Conservation (phyloP, 2,329 filamentous ascomycete species). For the Huntiella omanensis region DNA sequence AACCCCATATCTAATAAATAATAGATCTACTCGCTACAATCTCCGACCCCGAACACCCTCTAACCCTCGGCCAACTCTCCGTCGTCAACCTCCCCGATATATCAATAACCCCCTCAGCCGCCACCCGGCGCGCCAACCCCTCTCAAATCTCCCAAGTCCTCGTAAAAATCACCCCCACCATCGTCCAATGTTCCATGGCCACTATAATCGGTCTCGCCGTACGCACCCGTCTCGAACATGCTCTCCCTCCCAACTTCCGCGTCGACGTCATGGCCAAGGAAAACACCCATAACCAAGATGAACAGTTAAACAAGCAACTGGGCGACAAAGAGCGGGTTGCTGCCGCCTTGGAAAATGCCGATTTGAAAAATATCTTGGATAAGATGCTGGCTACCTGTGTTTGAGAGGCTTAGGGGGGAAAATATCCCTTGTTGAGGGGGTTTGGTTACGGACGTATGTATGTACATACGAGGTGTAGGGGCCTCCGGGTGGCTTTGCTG, state of each 20-base stretch:
- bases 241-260: constrained; percentile 76
- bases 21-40: constrained; percentile 78
- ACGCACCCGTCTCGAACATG: constrained; percentile 75
- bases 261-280: constrained; percentile 89
- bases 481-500: no score
- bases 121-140: constrained; percentile 22
- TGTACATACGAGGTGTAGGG: no score
- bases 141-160: constrained; percentile 51
- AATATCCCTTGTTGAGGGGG: no score
- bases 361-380: constrained; percentile 66
- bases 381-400: constrained; percentile 83
- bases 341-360: constrained; percentile 84
- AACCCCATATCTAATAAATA: background rate
- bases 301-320: constrained; percentile 92
- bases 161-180: constrained; percentile 86
- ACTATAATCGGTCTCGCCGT: constrained; percentile 93
- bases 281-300: constrained; percentile 84
- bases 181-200: constrained; percentile 89
- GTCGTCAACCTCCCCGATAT: constrained; percentile 96
- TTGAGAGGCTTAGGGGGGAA: background rate
- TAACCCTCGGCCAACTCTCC: constrained; percentile 79
- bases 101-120: constrained; percentile 37
- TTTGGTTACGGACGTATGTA: no score
- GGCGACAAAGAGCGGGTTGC: constrained; percentile 93
- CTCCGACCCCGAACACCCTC: constrained; percentile 87